phyloP scores from a whole-genome alignment of 306 rosid genomes.

The Argentina anserina region DNA sequence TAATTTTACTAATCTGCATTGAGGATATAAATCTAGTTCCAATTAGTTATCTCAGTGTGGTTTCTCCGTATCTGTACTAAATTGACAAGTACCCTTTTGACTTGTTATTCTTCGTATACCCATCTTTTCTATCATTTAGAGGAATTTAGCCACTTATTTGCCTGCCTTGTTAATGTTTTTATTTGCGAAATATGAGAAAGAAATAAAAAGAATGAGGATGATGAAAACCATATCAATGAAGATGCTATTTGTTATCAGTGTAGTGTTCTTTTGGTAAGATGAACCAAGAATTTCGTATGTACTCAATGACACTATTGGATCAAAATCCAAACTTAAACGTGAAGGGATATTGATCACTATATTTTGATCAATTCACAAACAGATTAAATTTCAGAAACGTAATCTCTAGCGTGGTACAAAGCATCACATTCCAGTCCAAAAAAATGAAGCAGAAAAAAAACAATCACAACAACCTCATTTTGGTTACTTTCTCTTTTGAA shows the following conservation, averaged over 20 bases:
- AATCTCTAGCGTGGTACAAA: slow-evolving; percentile 49
- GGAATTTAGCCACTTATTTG: too few relatives aligned
- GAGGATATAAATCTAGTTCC: too few relatives aligned
- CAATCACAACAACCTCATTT: neutral
- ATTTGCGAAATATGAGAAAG: too few relatives aligned
- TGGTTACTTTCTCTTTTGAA: slow-evolving; percentile 24
- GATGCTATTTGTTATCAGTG: neutral
- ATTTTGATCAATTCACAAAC: neutral
- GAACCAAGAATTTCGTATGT: neutral
- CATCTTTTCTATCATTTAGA: too few relatives aligned
- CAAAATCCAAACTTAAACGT: neutral
- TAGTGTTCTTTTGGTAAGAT: neutral
- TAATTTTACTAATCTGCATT: too few relatives aligned
- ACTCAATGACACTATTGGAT: neutral
- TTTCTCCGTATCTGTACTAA: too few relatives aligned
- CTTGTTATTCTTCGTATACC: too few relatives aligned
- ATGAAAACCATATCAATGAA: neutral
- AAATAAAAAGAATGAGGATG: too few relatives aligned
- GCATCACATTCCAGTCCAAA: slow-evolving; percentile 21
- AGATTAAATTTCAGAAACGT: slow-evolving; percentile 19
- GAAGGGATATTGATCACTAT: neutral
- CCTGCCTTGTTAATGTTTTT: too few relatives aligned
- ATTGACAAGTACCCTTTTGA: too few relatives aligned
- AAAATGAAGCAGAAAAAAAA: neutral
- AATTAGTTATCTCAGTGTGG: too few relatives aligned